phyloP scores from a whole-genome alignment of 345 rosid genomes.

The Citrus sp. region DNA sequence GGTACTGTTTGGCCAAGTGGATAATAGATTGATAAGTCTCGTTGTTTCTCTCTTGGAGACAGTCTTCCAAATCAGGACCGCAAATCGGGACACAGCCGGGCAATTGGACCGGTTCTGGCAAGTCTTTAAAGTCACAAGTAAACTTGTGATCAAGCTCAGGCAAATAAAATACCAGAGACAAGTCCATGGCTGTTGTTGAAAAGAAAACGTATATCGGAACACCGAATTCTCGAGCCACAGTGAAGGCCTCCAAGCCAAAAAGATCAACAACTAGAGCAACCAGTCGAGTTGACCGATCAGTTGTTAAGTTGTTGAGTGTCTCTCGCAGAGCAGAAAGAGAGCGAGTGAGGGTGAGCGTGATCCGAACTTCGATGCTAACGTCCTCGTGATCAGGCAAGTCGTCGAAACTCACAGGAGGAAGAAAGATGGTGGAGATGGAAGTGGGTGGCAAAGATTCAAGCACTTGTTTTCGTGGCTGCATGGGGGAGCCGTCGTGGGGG shows the following conservation, averaged over 20 bases:
- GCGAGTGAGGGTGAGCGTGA: conserved; percentile 3
- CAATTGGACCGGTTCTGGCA: conserved; percentile 21
- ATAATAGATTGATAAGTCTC: conserved; percentile 20
- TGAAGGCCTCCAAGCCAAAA: conserved; percentile 17
- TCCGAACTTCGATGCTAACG: conserved; percentile 15
- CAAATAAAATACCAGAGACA: conserved; percentile 20
- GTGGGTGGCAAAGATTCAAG: conserved; percentile 13
- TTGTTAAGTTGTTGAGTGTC: not conserved
- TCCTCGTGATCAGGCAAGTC: conserved; percentile 16
- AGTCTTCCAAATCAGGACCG: conserved; percentile 22
- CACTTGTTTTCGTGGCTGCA: conserved; percentile 16
- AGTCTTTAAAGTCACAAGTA: conserved; percentile 27
- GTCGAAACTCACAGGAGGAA: conserved; percentile 26
- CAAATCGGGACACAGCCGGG: conserved; percentile 32
- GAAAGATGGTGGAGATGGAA: conserved; percentile 22
- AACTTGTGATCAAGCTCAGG: conserved; percentile 21
- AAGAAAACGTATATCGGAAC: conserved; percentile 15
- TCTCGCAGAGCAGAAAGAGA: conserved; percentile 17
- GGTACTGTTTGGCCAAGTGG: not conserved
- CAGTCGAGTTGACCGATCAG: not conserved
- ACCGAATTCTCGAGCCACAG: conserved; percentile 18
- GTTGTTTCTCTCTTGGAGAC: conserved; percentile 18
- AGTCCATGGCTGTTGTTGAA: conserved; percentile 5
- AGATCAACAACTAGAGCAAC: conserved; percentile 28
- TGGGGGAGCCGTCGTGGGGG: conserved; percentile 21